phyloP scores from a whole-genome alignment of 2,329 filamentous ascomycete species.

The Fusarium proliferatum region DNA sequence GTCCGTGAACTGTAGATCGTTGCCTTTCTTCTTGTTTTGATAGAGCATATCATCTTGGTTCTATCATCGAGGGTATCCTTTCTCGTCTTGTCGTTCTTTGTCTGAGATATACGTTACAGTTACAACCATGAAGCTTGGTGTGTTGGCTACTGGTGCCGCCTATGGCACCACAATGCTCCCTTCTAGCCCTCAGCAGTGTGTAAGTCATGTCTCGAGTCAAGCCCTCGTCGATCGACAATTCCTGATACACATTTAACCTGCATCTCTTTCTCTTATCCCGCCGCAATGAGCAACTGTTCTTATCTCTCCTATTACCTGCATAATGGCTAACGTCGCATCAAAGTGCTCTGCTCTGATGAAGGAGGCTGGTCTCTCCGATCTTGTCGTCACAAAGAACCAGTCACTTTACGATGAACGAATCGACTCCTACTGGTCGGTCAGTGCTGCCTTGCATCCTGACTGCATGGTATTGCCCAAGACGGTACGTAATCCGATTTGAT shows the following conservation, averaged over 20 bases:
- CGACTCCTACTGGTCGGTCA: constrained; percentile 52
- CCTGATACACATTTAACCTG: neutral
- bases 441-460: constrained; percentile 50
- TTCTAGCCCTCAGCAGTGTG: constrained; percentile 17
- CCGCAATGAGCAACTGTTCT: neutral
- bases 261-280: neutral
- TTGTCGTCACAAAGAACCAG: constrained; percentile 46
- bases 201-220: constrained; percentile 8
- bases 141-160: constrained; percentile 18
- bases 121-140: constrained; percentile 28
- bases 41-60: neutral
- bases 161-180: constrained; percentile 6
- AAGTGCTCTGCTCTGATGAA: constrained; percentile 45
- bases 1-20: constrained; percentile 21
- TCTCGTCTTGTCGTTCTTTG: neutral
- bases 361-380: constrained; percentile 41
- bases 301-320: neutral
- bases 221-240: neutral
- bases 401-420: constrained; percentile 46
- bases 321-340: constrained; percentile 18
- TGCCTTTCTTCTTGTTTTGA: constrained; percentile 6
- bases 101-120: neutral
- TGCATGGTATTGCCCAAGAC: constrained; percentile 51
- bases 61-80: neutral
- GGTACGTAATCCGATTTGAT: neutral